phyloP scores from a whole-genome alignment of 2,329 filamentous ascomycete genomes.

The Cercospora zeina region DNA sequence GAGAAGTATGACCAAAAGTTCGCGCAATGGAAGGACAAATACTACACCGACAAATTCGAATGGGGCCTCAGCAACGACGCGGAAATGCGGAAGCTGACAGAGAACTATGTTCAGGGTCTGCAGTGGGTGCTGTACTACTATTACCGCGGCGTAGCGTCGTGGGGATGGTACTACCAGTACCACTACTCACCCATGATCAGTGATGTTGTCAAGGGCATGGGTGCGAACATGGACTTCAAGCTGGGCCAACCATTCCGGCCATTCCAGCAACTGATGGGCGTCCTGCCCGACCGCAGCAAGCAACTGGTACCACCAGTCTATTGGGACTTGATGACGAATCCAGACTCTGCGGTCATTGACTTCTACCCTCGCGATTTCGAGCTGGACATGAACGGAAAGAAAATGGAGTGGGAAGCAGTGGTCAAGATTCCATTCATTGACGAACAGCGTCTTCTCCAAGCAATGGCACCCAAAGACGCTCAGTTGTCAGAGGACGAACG shows the following conservation, averaged over 20 bases:
- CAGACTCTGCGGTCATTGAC: constrained; percentile 89
- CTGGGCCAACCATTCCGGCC: constrained; percentile 93
- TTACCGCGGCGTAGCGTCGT: constrained; percentile 93
- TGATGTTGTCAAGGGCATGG: constrained; percentile 84
- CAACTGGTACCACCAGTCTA: constrained; percentile 87
- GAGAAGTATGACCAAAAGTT: constrained; percentile 90
- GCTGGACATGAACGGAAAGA: constrained; percentile 99
- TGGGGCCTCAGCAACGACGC: constrained; percentile 80
- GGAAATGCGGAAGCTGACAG: constrained; percentile 77
- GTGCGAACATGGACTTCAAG: constrained; percentile 85
- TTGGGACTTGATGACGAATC: constrained; percentile 87
- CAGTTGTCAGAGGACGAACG: constrained; percentile 76
- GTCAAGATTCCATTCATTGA: constrained; percentile 99
- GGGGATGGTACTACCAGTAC: constrained; percentile 97
- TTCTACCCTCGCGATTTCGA: constrained; percentile 98
- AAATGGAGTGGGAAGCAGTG: constrained; percentile 99
- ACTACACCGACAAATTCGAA: constrained; percentile 87
- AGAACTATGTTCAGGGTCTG: constrained; percentile 96
- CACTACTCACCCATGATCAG: constrained; percentile 98
- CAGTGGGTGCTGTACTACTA: constrained; percentile 99
- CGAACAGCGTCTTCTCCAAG: constrained; percentile 76
- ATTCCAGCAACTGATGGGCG: constrained; percentile 97
- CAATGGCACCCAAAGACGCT: constrained; percentile 82
- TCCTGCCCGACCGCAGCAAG: constrained; percentile 95
- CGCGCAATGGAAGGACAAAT: constrained; percentile 86